Evolutionary conservation across 2,329 filamentous ascomycete genomes (phyloP).

Genomic region (Ophiosphaerella herpotricha): DNA sequence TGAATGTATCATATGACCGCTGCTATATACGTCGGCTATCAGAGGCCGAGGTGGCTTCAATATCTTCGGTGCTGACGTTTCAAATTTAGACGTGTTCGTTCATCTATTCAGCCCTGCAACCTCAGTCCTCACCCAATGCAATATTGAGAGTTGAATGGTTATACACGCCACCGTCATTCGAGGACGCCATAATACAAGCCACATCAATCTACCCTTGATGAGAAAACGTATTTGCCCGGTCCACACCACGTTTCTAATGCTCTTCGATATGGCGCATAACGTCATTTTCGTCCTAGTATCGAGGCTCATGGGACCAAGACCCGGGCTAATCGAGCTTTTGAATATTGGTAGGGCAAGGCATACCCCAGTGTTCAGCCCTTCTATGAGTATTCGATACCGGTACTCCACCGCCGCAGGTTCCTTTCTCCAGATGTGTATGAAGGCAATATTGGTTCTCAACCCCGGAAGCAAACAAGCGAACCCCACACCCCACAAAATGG

Average conservation of each 20-base stretch:
- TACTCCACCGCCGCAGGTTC: not conserved
- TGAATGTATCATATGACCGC: constrained; percentile 3
- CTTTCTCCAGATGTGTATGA: not conserved
- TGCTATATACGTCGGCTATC: constrained; percentile 7
- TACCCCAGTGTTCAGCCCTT: too few species aligned
- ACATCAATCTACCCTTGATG: constrained; percentile 10
- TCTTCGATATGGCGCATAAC: not conserved
- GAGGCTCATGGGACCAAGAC: constrained; percentile 3
- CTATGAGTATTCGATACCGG: not conserved
- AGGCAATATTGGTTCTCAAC: not conserved
- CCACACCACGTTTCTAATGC: constrained; percentile 1
- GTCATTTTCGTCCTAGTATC: not conserved
- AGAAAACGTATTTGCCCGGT: constrained; percentile 6
- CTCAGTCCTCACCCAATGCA: constrained; percentile 15
- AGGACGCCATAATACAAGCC: constrained; percentile 10
- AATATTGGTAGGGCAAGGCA: not conserved
- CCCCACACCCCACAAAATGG: constrained; percentile 16
- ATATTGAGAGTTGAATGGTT: not conserved
- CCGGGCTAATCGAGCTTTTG: not conserved
- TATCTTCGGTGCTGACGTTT: constrained; percentile 20
- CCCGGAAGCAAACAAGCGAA: constrained; percentile 2
- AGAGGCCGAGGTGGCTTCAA: constrained; percentile 1
- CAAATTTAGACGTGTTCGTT: constrained; percentile 29
- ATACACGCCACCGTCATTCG: constrained; percentile 16
- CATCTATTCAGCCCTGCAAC: constrained; percentile 18